These are phyloP conservation scores for Fraxinus excelsior DNA, from an alignment of 257 asterid species.

Conservation along the genomic window DNA sequence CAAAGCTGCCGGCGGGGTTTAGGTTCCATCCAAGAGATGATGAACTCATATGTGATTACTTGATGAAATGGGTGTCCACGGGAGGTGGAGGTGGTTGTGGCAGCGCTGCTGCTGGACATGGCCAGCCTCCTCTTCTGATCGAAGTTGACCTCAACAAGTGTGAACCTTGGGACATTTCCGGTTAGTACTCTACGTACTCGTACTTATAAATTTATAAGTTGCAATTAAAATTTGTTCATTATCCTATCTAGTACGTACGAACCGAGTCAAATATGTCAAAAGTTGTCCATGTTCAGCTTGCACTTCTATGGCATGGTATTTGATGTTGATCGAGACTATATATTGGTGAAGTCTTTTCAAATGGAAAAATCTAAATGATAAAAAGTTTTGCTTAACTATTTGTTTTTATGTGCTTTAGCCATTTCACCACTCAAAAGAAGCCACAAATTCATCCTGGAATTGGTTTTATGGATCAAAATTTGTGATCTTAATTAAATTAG, in stretches of 20 bases:
- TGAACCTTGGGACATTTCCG: conserved; percentile 97
- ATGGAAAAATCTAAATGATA: neutral
- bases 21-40: conserved; percentile 89
- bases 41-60: conserved; percentile 80
- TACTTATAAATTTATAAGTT: neutral
- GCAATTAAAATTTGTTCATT: no score
- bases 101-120: conserved; percentile 17
- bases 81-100: conserved; percentile 24
- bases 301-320: neutral
- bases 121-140: conserved; percentile 53
- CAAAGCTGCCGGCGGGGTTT: conserved; percentile 87
- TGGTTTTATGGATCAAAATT: neutral
- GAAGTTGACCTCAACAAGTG: conserved; percentile 85
- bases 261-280: no score
- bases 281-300: neutral
- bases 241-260: no score
- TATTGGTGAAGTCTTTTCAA: neutral
- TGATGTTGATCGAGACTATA: no score
- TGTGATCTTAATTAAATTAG: no score
- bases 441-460: no score
- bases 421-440: no score
- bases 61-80: conserved; percentile 51
- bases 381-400: neutral
- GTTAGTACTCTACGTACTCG: conserved; percentile 27
- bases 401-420: no score